phyloP scores from a whole-genome alignment of 768 basidiomycete species.

The Mrakia gelida region DNA sequence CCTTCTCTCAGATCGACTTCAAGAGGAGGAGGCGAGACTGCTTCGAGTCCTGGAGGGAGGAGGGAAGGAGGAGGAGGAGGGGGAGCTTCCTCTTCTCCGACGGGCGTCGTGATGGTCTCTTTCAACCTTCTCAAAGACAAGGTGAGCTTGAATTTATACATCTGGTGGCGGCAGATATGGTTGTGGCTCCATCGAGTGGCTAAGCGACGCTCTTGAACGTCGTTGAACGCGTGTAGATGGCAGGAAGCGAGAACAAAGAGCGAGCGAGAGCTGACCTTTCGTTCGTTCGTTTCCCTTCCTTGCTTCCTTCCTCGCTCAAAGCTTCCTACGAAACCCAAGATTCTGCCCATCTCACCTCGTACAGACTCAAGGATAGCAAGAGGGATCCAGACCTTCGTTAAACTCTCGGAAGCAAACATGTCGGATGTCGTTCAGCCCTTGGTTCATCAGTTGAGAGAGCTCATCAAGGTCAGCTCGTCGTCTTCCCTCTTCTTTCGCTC shows the following conservation, averaged over 20 bases:
- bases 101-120: not conserved
- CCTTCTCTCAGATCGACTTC: not conserved
- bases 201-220: not conserved
- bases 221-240: not conserved
- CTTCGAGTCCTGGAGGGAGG: not conserved
- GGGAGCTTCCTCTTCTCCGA: not conserved
- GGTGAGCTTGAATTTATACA: not conserved
- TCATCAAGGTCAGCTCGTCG: conserved; percentile 3
- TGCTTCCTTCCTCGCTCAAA: not conserved
- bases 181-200: not conserved
- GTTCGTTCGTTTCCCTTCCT: not conserved
- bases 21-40: not conserved
- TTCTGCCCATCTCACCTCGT: not conserved
- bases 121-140: not conserved
- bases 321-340: not conserved
- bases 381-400: not conserved
- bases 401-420: not conserved
- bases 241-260: too few species aligned
- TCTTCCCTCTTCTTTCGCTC: not conserved
- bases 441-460: not conserved
- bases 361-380: not conserved
- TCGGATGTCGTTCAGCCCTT: not conserved
- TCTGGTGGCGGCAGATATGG: not conserved
- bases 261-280: not conserved
- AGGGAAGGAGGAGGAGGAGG: not conserved